Conservation (phyloP, 129 eudicot genomes). For the Gnaphalium uliginosum region DNA sequence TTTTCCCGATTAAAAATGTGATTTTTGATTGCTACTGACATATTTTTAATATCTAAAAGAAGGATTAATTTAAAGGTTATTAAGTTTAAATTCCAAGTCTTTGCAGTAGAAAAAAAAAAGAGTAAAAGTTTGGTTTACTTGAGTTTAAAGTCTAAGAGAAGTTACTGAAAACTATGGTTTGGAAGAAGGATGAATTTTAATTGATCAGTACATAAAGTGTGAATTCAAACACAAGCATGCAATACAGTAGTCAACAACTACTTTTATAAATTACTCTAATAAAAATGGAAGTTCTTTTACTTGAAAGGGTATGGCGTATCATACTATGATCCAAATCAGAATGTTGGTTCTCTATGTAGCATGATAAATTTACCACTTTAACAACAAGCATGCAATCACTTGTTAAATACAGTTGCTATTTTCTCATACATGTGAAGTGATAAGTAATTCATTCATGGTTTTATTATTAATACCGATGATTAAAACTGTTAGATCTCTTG, state of each 20-base stretch:
- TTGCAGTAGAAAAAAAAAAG: too few relatives aligned
- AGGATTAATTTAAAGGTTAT: too few relatives aligned
- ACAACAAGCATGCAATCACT: slow-evolving; percentile 11
- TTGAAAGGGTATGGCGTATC: neutral
- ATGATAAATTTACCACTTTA: neutral
- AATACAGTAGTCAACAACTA: neutral
- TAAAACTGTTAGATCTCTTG: too few relatives aligned
- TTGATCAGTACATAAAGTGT: neutral
- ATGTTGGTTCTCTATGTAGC: slow-evolving; percentile 14
- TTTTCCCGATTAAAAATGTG: too few relatives aligned
- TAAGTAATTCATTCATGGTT: neutral
- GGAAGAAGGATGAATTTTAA: neutral
- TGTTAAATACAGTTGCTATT: neutral
- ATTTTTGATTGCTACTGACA: too few relatives aligned
- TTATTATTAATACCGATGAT: too few relatives aligned
- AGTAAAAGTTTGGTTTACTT: too few relatives aligned
- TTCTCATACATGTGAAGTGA: neutral
- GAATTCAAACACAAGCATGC: slow-evolving; percentile 14
- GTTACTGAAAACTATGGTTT: neutral
- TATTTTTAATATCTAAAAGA: too few relatives aligned
- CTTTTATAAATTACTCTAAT: neutral
- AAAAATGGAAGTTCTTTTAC: neutral
- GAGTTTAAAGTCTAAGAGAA: too few relatives aligned
- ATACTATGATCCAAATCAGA: slow-evolving; percentile 6
- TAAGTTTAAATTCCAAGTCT: too few relatives aligned